Evolutionary conservation across 2,329 filamentous ascomycete genomes (phyloP), one percentile per base, ranked within the genome.

Genomic region (Cladosporium colombiae): DNA sequence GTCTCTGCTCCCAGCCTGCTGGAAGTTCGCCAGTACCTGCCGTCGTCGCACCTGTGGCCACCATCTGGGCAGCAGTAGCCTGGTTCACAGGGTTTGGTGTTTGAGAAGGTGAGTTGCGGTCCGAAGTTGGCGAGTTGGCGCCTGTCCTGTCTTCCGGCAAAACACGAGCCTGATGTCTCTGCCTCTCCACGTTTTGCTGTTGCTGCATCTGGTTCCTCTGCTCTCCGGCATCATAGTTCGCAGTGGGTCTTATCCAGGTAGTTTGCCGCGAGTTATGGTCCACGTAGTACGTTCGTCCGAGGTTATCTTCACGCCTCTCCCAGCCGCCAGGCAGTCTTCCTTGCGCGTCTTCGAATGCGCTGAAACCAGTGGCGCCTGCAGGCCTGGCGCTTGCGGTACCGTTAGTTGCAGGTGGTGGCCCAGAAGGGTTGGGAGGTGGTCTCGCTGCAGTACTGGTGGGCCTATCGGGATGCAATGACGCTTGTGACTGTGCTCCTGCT

Each of bases 261-360:
- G 95, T 99, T 64, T 95, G 94, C 73, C 95, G 86, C 7, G 93
- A 97, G 78, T 98, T 98, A 78, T 98, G 95, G 75, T 99, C 95
- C 62, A 99, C 95, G 77, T 98, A 99, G 77, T 99, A 99, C 25
- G 94, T 98, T 74, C 95, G 87, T 62, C 95, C 94, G 52, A 98
- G 80, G 72, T 97, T 95, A 77, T 99, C 95, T 78, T 98, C 94
- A 65, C 95, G 88, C 65, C 95, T 89, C 81, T 99, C 95, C 94
- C 95, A 99, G 37, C 95, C 95, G 60, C 91, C 89, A 37, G 95
- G 95, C 64, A 99, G 81, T 72, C 94, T 89, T 65, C 95, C 95
- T 75, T 97, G 93, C n/a, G 89, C 88, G 79, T 99, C 95, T 80
- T 98, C 94, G 71, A 99, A 99, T 0, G 94, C 93, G 74, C 93